These are phyloP conservation scores for Botrytis paeoniae DNA, from an alignment of 2,329 filamentous ascomycete genomes.

Conservation along the genomic window DNA sequence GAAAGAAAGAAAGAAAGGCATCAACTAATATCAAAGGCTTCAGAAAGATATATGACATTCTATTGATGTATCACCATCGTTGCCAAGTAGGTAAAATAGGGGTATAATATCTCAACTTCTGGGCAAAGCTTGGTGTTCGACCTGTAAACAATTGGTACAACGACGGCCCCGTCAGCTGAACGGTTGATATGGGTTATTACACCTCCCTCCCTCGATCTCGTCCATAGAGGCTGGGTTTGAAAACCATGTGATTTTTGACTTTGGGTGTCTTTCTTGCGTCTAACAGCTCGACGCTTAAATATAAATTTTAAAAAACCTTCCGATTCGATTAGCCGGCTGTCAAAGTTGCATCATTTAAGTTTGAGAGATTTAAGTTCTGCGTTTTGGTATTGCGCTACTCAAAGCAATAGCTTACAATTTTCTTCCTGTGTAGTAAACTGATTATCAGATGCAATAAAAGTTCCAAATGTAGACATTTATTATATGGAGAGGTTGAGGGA, in stretches of 20 bases:
- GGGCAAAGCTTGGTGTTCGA: neutral
- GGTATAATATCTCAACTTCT: neutral
- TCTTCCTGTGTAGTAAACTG: neutral
- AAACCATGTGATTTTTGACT: neutral
- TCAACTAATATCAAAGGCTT: neutral
- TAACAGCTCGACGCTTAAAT: neutral
- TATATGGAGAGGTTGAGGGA: no score
- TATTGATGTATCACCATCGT: neutral
- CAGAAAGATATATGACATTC: neutral
- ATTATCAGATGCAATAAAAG: neutral
- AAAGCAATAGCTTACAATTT: neutral
- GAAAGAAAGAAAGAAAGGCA: neutral
- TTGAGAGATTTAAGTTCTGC: neutral
- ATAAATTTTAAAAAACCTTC: neutral
- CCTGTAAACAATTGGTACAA: neutral
- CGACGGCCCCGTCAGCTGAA: neutral
- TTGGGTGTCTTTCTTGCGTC: neutral
- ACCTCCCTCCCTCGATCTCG: neutral
- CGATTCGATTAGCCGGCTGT: neutral
- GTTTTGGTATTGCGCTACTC: neutral
- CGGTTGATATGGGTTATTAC: neutral
- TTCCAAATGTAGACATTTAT: no score
- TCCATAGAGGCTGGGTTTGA: neutral
- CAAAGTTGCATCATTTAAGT: neutral
- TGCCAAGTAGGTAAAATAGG: constrained; percentile 4